Evolutionary conservation across 2,329 filamentous ascomycete genomes (phyloP).

Genomic region (Aspergillus pseudoviridinutans): DNA sequence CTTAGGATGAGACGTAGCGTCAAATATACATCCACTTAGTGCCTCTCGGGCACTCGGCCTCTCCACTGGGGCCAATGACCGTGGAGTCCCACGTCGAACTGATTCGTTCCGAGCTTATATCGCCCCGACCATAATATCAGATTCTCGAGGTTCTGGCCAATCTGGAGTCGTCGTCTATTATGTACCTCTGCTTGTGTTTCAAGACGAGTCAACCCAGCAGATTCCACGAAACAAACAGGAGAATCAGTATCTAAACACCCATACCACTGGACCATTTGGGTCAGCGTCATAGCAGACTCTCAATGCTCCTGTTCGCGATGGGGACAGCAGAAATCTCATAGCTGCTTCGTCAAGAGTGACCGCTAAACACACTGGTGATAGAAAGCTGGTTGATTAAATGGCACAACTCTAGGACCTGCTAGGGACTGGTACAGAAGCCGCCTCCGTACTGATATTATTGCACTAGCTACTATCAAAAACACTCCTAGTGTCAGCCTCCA

Average conservation of each 20-base stretch:
- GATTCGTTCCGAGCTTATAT: neutral
- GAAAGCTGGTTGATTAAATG: neutral
- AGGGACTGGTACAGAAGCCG: too few species aligned
- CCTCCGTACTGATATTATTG: neutral
- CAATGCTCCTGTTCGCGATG: neutral
- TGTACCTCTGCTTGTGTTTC: neutral
- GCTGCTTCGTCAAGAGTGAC: neutral
- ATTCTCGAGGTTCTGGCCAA: neutral
- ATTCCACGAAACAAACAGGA: neutral
- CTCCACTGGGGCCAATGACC: conserved; percentile 12
- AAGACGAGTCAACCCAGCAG: neutral
- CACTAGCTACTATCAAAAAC: conserved; percentile 6
- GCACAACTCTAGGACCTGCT: neutral
- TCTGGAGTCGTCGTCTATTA: neutral
- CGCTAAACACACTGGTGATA: too few species aligned
- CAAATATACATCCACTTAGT: conserved; percentile 9
- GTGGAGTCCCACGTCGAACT: neutral
- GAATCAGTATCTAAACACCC: neutral
- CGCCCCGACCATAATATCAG: neutral
- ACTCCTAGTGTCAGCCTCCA: conserved; percentile 15
- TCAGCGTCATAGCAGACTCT: neutral
- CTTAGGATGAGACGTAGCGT: conserved; percentile 21
- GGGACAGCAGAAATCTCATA: neutral
- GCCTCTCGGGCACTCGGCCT: neutral
- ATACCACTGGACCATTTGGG: neutral